Evolutionary conservation across 495 filamentous ascomycete species (phyloP).

Genomic region (Apodospora peruviana): DNA sequence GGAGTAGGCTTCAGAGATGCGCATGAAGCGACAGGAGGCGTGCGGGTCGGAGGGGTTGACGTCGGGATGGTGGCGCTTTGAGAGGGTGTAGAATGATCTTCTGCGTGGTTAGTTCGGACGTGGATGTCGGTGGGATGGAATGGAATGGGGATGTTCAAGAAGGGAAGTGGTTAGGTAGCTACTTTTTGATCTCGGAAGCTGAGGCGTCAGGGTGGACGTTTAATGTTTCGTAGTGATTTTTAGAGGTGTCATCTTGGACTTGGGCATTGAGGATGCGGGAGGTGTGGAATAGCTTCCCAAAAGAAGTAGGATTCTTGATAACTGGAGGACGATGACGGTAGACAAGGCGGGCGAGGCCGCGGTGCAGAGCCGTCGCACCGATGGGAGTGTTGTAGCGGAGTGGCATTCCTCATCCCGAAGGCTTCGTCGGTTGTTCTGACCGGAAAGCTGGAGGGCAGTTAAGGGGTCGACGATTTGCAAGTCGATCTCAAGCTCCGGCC

Average conservation of each 20-base stretch:
- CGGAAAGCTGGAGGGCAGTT: too few species aligned
- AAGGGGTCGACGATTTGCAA: too few species aligned
- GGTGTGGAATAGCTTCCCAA: conserved; percentile 34
- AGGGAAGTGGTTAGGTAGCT: too few species aligned
- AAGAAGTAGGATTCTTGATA: conserved; percentile 3
- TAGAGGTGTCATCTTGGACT: conserved; percentile 22
- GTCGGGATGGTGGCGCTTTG: conserved; percentile 91
- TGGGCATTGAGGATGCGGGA: conserved; percentile 20
- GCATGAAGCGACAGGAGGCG: conserved; percentile 73
- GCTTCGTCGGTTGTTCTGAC: conserved; percentile 1
- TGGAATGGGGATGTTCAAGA: too few species aligned
- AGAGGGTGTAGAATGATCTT: conserved; percentile 87
- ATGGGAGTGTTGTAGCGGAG: conserved; percentile 27
- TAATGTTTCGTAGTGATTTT: conserved; percentile 79
- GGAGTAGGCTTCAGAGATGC: conserved; percentile 81
- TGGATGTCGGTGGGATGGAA: conserved; percentile 6
- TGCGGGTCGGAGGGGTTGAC: conserved; percentile 70
- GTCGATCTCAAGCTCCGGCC: too few species aligned
- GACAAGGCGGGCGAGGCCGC: conserved; percentile 7
- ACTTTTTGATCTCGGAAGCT: conserved; percentile 79
- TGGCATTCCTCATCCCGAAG: conserved; percentile 50
- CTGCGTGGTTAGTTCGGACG: not conserved
- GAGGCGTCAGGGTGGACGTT: conserved; percentile 64
- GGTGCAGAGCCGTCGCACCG: conserved; percentile 19
- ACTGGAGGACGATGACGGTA: not conserved